Percentiles rank a stretch among this genome's conserved stretches.
phyloP scores from a whole-genome alignment of 1,284 basidiomycete genomes.

The Microbotryum intermedium region DNA sequence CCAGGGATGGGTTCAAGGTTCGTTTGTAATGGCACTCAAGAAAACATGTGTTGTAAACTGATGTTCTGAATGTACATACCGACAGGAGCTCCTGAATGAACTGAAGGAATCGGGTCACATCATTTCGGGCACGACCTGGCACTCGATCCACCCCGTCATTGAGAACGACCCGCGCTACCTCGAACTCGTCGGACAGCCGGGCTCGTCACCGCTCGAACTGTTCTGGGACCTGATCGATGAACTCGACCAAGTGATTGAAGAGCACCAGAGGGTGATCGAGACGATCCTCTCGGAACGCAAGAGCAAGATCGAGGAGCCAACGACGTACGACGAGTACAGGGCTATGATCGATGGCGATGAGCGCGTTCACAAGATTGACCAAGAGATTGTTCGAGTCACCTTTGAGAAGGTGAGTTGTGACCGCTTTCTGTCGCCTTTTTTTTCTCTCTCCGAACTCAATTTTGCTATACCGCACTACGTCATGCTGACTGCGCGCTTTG shows the following conservation, averaged over 20 bases:
- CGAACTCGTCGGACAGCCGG: conserved; percentile 68
- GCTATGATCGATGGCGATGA: conserved; percentile 31
- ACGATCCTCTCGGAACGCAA: conserved; percentile 37
- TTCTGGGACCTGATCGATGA: conserved; percentile 91
- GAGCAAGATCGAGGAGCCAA: conserved; percentile 38
- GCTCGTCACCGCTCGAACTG: conserved; percentile 86
- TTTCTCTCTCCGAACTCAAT: background rate
- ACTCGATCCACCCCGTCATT: conserved; percentile 69
- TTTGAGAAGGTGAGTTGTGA: conserved; percentile 34
- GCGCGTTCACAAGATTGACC: conserved; percentile 43
- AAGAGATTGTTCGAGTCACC: conserved; percentile 43
- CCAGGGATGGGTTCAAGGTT: conserved; percentile 78
- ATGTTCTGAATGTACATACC: background rate
- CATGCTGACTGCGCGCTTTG: background rate
- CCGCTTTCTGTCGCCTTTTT: background rate
- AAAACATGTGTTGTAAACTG: background rate
- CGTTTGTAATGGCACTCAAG: conserved; percentile 16
- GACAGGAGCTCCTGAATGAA: conserved; percentile 59
- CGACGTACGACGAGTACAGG: conserved; percentile 48
- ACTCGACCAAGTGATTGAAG: conserved; percentile 74
- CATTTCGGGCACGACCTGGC: conserved; percentile 80
- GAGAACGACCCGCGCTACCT: conserved; percentile 71
- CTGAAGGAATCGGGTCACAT: conserved; percentile 60
- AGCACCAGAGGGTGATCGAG: conserved; percentile 57
- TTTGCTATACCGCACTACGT: background rate